Evolutionary conservation across 2,329 filamentous ascomycete genomes (phyloP).

Genomic region (Colletotrichum coccodes): DNA sequence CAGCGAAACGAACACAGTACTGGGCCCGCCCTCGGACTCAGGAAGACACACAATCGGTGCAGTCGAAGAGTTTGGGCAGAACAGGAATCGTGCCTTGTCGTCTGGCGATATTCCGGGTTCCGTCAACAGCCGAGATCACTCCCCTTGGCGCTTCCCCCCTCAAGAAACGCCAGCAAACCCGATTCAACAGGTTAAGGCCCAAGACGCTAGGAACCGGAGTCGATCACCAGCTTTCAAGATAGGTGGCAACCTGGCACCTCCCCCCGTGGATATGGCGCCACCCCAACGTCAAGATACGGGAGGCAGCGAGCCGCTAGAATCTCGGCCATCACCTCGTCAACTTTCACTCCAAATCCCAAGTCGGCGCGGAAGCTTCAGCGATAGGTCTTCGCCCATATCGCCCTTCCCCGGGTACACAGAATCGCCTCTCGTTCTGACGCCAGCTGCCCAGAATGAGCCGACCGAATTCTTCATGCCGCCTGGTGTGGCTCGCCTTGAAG

Average conservation of each 20-base stretch:
- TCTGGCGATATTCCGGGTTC: slow-evolving; percentile 52
- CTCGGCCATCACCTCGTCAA: slow-evolving; percentile 25
- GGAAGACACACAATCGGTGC: slow-evolving; percentile 29
- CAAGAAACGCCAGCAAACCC: slow-evolving; percentile 15
- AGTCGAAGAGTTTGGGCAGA: slow-evolving; percentile 28
- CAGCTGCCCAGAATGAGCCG: slow-evolving; percentile 50
- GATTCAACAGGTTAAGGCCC: slow-evolving; percentile 18
- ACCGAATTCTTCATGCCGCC: slow-evolving; percentile 68
- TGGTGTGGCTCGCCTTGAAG: slow-evolving; percentile 51
- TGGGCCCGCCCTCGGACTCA: slow-evolving; percentile 23
- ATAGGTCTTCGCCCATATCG: slow-evolving; percentile 59
- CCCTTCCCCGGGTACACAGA: slow-evolving; percentile 79
- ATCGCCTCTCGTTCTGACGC: slow-evolving; percentile 57
- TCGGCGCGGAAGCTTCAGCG: slow-evolving; percentile 53
- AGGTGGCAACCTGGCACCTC: slow-evolving; percentile 53
- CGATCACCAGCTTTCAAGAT: slow-evolving; percentile 46
- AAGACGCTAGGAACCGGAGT: slow-evolving; percentile 39
- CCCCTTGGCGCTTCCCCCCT: slow-evolving; percentile 24
- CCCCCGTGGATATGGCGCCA: slow-evolving; percentile 41
- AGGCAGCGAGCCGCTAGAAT: slow-evolving; percentile 4
- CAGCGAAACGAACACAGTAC: slow-evolving; percentile 23
- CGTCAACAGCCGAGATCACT: slow-evolving; percentile 20
- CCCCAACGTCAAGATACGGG: slow-evolving; percentile 18
- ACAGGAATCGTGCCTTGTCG: slow-evolving; percentile 57
- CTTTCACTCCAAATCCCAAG: slow-evolving; percentile 60